Evolutionary conservation across 78 protist genomes (phyloP).

Genomic region (Chrysochromulina tobinii): DNA sequence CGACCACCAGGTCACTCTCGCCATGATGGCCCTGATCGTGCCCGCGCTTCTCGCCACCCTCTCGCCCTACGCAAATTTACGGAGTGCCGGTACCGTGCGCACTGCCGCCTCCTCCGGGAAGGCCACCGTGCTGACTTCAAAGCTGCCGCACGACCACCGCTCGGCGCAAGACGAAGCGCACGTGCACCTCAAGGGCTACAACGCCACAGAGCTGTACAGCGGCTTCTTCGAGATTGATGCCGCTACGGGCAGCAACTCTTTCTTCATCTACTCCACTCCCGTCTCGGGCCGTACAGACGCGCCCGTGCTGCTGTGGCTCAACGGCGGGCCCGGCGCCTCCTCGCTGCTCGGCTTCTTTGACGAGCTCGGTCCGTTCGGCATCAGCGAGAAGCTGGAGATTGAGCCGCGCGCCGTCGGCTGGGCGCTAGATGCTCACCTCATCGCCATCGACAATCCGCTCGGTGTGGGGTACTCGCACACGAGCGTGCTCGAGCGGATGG

Average conservation of each 20-base stretch:
- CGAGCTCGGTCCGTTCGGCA: conserved; percentile 53
- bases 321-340: conserved; percentile 62
- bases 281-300: background rate
- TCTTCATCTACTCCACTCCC: background rate
- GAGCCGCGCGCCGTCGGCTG: conserved; percentile 5
- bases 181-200: too few species aligned
- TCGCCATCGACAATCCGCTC: conserved; percentile 58
- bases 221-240: conserved; percentile 1
- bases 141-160: too few species aligned
- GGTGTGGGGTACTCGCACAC: conserved; percentile 50
- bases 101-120: too few species aligned
- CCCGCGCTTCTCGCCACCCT: too few species aligned
- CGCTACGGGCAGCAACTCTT: background rate
- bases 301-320: conserved; percentile 46
- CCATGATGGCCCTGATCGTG: too few species aligned
- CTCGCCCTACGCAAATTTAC: too few species aligned
- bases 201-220: background rate
- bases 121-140: too few species aligned
- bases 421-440: background rate
- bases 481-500: background rate
- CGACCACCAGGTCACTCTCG: too few species aligned
- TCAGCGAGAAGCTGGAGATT: background rate
- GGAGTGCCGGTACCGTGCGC: too few species aligned
- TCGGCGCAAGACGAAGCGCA: too few species aligned
- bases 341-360: conserved; percentile 17